Base-by-base conservation (phyloP, 2,329 filamentous ascomycete species). In the Penicillium sclerotigenum region DNA sequence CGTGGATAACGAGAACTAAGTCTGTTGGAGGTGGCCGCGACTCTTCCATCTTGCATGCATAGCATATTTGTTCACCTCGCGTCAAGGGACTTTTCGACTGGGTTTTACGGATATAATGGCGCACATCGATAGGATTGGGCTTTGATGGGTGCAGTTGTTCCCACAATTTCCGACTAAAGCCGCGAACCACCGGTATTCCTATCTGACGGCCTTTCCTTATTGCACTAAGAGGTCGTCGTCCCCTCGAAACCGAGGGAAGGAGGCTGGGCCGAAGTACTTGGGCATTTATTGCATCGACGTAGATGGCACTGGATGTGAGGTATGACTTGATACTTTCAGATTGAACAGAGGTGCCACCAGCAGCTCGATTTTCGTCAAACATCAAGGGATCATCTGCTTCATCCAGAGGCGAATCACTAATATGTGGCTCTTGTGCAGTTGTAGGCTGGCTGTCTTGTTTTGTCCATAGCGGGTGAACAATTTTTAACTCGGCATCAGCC, bases 1-100 rank as follows among this genome's bases (percentile, higher is more conserved):
- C 94, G 68, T 99, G 94, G 41, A 94, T 89, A 10, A 97, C 90
- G 5, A 99, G 80, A 1, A 97, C 84, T 8, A 99, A 79, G 68
- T 99, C 94, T 0, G 89, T 93, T 5, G 96, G 89, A 58, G 86
- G 85, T 1, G 86, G 86, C 28, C 80, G 80, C 40, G 83, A 79
- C 69, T 85, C 81, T 70, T 90, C 80, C 63, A 83, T 77, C 69
- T 81, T 74, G 75, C 90, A 88, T 67, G 86, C 81, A 64, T 75
- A 76, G 57, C 75, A 77, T 24, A 75, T 67, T 38, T 69, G 69
- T 55, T 65, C 68, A 29, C 65, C 67, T 28, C 61, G 60, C 20
- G 62, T 53, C 33, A 58, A 54, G 42, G 62, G 53, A 40, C 64
- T 73, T 36, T 64, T 69, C 14, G 66, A 70, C 73, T 61, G 75